Base-by-base conservation (phyloP, 2,329 filamentous ascomycete species). In the Dactylellina cionopaga region DNA sequence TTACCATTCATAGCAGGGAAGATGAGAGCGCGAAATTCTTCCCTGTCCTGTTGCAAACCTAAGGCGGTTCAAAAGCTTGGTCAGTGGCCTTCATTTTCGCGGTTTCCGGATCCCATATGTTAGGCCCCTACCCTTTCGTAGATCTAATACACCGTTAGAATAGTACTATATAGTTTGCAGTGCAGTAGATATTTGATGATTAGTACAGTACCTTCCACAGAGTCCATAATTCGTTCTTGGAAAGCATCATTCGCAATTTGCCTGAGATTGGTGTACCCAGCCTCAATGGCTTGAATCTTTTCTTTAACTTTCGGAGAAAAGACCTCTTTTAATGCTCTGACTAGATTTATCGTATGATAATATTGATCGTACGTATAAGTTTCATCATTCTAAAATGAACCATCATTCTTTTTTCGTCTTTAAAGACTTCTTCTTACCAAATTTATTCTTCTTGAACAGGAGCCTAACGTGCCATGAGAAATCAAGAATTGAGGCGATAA, bases 391-490 rank as follows among this genome's bases (percentile, higher is more conserved):
- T n/a, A n/a, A n/a, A n/a, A n/a, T n/a, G n/a, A n/a, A n/a, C n/a
- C n/a, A n/a, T n/a, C n/a, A n/a, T n/a, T n/a, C n/a, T n/a, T n/a
- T n/a, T n/a, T n/a, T n/a, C n/a, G n/a, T n/a, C n/a, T n/a, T n/a
- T n/a, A n/a, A n/a, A n/a, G n/a, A 10, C 49, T 17, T 19, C 15
- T 3, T 22, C 68, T 55, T 22, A 72, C 68, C 17, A 29, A 72
- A 55, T 47, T 65, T 72, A 27, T 65, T 72, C 25, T 60, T 60
- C n/a, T 60, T 65, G 19, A 72, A 65, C 35, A 59, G 39, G 1
- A 65, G 59, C 2, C 59, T 52, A 19, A 72, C 54, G 15, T 72
- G 54, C 68, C 68, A 72, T 24, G 68, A 72, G 15, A 72, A 72
- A 22, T 65, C 68, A n/a, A 72, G 39, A 9, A 72, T 65, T 1